phyloP scores from a whole-genome alignment of 2,329 filamentous ascomycete species.

The Aspergillus unguis region DNA sequence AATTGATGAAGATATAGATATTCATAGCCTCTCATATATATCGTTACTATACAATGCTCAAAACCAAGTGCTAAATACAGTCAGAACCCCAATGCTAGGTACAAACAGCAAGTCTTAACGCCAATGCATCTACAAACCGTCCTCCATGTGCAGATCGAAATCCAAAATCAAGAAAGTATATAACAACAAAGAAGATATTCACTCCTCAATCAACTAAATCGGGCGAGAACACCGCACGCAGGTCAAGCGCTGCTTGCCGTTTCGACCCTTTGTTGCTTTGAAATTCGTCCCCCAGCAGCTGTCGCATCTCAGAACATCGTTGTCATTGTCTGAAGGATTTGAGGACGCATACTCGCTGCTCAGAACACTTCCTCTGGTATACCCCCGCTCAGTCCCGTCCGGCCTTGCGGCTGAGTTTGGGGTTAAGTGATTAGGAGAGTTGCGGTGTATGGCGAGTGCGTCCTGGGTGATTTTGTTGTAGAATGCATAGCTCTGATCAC shows the following conservation, averaged over 20 bases:
- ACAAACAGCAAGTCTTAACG: not conserved
- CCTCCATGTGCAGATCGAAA: not conserved
- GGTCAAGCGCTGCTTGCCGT: constrained; percentile 55
- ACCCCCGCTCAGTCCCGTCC: constrained; percentile 26
- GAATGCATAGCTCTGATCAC: constrained; percentile 52
- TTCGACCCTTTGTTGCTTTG: constrained; percentile 55
- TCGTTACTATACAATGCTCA: constrained; percentile 4
- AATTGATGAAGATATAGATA: not conserved
- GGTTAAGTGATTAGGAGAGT: constrained; percentile 2
- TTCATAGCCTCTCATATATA: not conserved
- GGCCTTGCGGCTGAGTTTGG: not conserved
- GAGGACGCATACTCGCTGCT: constrained; percentile 55
- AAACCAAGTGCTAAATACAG: constrained; percentile 2
- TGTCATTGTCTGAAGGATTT: constrained; percentile 41
- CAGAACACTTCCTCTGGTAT: constrained; percentile 53
- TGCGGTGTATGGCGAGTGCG: constrained; percentile 32
- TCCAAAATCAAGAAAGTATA: not conserved
- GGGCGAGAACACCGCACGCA: constrained; percentile 54
- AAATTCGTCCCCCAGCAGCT: constrained; percentile 63
- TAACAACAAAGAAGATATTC: not conserved
- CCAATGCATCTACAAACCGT: constrained; percentile 1
- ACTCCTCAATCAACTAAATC: constrained; percentile 11
- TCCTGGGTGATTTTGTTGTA: constrained; percentile 49
- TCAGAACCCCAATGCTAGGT: constrained; percentile 1
- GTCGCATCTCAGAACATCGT: constrained; percentile 54